Evolutionary conservation across 768 basidiomycete genomes (phyloP), one percentile per base, ranked within the genome.

Genomic region (Pleurotus tuber-regium): DNA sequence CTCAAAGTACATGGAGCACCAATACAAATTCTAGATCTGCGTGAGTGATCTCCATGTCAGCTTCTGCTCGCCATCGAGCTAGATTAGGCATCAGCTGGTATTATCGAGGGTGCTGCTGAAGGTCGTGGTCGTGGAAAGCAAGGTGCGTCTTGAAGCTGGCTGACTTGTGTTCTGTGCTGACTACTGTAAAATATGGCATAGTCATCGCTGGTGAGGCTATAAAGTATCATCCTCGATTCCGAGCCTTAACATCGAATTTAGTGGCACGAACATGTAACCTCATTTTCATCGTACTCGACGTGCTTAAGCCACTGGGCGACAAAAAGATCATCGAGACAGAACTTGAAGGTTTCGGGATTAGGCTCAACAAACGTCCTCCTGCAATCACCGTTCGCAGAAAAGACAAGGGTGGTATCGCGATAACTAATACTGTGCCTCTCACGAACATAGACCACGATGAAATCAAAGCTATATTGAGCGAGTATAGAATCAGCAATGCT

Each of bases 211-310:
- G 87, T 89, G 77, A 59, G n/a, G 80, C 16, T 19, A 33, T 31
- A n/a, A 16, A n/a, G n/a, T n/a, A n/a, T n/a, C 23, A 6, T 18
- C 31, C 18, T 23, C 23, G 31, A 14, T 26, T 11, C 3, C 16
- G 14, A 16, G 21, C 16, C 30, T 18, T 14, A 35, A 9, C 18
- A 35, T 33, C 12, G 42, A 28, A 36, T 38, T 24, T 70, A 92
- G 97, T 99, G 58, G 96, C 97, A 6, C 85, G 97, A 54, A 98
- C 97, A 33, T 98, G 97, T 68, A 92, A 98, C 67, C 84, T 98
- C 29, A 98, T 99, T 54, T 98, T 98, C 70, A 98, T 99, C 66
- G 90, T 98, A 24, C 82, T 99, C 43, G 97, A 99, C 62, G 97
- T 99, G 23, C 81, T 97, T 29, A 99, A 98, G 71, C 97, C 97